Base-by-base conservation (phyloP, 2,329 filamentous ascomycete species). In the Botrytis cinerea region DNA sequence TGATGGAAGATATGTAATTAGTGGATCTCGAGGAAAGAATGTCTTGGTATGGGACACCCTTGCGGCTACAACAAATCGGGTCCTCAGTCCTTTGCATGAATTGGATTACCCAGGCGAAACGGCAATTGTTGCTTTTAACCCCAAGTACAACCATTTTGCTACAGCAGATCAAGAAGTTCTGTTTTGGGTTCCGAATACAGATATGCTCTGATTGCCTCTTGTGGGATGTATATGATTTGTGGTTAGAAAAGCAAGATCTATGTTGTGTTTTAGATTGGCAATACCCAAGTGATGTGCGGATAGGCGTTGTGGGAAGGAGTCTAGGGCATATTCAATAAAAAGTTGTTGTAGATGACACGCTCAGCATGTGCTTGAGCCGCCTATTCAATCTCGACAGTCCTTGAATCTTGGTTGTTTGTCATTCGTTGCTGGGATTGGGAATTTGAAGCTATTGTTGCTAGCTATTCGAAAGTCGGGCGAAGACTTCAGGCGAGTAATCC, bases 111-210 rank as follows among this genome's bases (percentile, higher is more conserved):
- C 87, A 84, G 90, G 86, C 81, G 90, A 89, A 83, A 89, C 89
- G 7, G 92, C 92, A 0, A 87, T 97, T 20, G 86, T 97, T 60
- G 93, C 92, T 35, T 96, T 94, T 81, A 98, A 98, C 81, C 96
- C 95, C 40, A 88, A 95, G 68, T 96, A 92, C 82, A 98, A 98
- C 82, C 91, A 98, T 84, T 88, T 98, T 77, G 95, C 94, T 14
- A 96, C 92, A 62, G 96, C 94, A 5, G 95, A 98, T 78, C 92
- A 92, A 80, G 94, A 98, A 71, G 85, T 94, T 74, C 83, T 93
- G 32, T 93, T 95, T 78, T 95, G 92, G 92, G 82, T 93, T 51
- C 92, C 92, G 1, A 92, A 94, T 80, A 88, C 89, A 78, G 71
- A 80, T 74, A 62, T 48, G 40, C 63, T 73, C 46, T 69, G 28